Conservation (phyloP, 768 basidiomycete species). For the Baorangia bicolor region DNA sequence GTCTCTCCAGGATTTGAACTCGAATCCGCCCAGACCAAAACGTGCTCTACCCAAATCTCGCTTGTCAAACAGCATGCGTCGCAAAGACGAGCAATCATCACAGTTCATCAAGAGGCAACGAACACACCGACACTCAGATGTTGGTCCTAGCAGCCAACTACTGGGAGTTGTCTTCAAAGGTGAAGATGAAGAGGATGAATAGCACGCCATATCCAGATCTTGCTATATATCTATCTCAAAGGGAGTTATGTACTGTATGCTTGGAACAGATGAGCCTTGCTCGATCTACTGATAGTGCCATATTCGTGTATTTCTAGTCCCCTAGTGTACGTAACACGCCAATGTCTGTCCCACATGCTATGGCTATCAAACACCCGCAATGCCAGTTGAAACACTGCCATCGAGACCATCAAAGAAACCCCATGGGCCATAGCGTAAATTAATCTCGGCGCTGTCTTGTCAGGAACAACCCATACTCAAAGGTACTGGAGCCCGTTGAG, state of each 20-base stretch:
- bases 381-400: not conserved
- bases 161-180: not conserved
- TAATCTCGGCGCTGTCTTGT: not conserved
- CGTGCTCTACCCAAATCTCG: slow-evolving; percentile 29
- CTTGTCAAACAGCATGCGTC: not conserved
- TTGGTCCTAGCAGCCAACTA: slow-evolving; percentile 9
- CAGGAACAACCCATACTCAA: not conserved
- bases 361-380: not conserved
- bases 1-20: slow-evolving; percentile 11
- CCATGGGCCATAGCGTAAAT: not conserved
- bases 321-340: not conserved
- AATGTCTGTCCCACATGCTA: not conserved
- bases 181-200: slow-evolving; percentile 21
- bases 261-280: not conserved
- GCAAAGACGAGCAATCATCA: slow-evolving; percentile 2
- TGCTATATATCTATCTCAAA: not conserved
- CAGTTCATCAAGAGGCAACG: slow-evolving; percentile 27
- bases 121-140: slow-evolving; percentile 18
- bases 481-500: not conserved
- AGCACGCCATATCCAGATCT: not conserved
- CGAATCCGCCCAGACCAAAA: slow-evolving; percentile 21
- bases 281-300: not conserved
- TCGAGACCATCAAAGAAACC: not conserved
- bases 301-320: slow-evolving; percentile 6
- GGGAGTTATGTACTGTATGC: not conserved